These are phyloP conservation scores for Rubroboletus satanas DNA, from an alignment of 768 basidiomycete genomes.

Conservation along the genomic window DNA sequence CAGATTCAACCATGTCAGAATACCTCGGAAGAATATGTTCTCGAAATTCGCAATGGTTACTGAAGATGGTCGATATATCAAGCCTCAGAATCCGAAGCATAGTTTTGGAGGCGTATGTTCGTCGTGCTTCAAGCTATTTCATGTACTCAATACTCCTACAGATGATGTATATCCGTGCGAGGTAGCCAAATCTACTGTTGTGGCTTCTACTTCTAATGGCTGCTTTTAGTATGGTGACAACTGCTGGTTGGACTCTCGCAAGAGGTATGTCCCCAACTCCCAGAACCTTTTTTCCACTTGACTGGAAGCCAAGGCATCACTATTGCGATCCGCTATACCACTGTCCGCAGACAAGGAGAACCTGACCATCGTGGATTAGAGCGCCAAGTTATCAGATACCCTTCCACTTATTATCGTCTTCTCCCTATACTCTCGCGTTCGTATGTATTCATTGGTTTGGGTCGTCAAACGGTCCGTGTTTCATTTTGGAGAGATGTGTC, in stretches of 20 bases:
- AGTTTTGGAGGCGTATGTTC: conserved; percentile 68
- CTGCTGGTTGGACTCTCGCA: conserved; percentile 60
- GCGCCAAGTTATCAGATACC: conserved; percentile 64
- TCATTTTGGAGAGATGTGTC: neutral
- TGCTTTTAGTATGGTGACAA: conserved; percentile 53
- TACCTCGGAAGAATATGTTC: conserved; percentile 70
- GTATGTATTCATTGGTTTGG: conserved; percentile 66
- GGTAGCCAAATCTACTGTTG: conserved; percentile 31
- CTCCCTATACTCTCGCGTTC: conserved; percentile 66
- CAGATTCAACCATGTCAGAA: conserved; percentile 58
- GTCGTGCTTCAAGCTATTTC: neutral
- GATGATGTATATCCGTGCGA: conserved; percentile 74
- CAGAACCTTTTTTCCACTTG: neutral
- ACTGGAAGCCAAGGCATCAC: conserved; percentile 43
- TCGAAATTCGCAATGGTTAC: conserved; percentile 71
- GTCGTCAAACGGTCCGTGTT: conserved; percentile 50
- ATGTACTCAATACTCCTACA: conserved; percentile 19
- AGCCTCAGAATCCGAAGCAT: conserved; percentile 68
- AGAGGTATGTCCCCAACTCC: conserved; percentile 43
- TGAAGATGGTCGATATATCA: conserved; percentile 56
- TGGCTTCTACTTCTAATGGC: neutral
- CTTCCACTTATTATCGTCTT: conserved; percentile 69
- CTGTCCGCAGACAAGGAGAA: conserved; percentile 67
- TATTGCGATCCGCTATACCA: conserved; percentile 67
- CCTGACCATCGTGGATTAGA: conserved; percentile 51